Percentiles rank a stretch among this genome's conserved stretches.
Evolutionary conservation across 148 eudicot genomes (phyloP).

Genomic region (Pouteria glomerata): DNA sequence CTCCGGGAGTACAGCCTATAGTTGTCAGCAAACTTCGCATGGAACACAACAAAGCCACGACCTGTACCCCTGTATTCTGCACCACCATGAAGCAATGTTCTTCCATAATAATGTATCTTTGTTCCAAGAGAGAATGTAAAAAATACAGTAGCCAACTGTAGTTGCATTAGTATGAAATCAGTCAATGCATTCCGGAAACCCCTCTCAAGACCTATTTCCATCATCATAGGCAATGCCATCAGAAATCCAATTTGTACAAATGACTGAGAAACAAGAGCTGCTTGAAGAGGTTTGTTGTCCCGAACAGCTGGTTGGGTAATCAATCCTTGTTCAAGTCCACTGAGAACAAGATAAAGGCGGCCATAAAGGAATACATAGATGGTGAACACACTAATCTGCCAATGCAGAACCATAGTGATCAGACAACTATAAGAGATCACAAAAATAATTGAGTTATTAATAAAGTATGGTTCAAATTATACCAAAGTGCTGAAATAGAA

Average conservation of each 20-base stretch:
- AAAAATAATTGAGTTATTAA: not conserved
- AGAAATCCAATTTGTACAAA: slow-evolving; percentile 44
- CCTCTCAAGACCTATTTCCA: slow-evolving; percentile 26
- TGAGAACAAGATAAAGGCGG: slow-evolving; percentile 40
- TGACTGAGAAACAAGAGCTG: slow-evolving; percentile 44
- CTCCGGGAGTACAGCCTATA: slow-evolving; percentile 35
- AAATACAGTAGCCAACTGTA: slow-evolving; percentile 25
- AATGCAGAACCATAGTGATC: not conserved
- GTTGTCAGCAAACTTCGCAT: slow-evolving; percentile 30
- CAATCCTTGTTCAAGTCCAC: slow-evolving; percentile 41
- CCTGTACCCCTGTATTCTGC: slow-evolving; percentile 24
- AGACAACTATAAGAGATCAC: not conserved
- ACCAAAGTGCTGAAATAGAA: slow-evolving; percentile 63
- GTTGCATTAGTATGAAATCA: slow-evolving; percentile 23
- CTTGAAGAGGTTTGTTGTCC: slow-evolving; percentile 28
- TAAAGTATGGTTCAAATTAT: not conserved
- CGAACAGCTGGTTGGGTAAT: slow-evolving; percentile 18
- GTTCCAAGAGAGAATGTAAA: slow-evolving; percentile 37
- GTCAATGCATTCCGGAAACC: slow-evolving; percentile 21
- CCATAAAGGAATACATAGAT: slow-evolving; percentile 46
- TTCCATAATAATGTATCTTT: slow-evolving; percentile 23
- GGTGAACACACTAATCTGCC: slow-evolving; percentile 38
- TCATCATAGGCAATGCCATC: slow-evolving; percentile 55
- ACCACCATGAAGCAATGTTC: slow-evolving; percentile 40
- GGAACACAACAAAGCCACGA: slow-evolving; percentile 25